Percentiles rank a stretch among this genome's conserved stretches.
Conservation (phyloP, 73 alveolate genomes). For the Tetrahymena elliotti region DNA sequence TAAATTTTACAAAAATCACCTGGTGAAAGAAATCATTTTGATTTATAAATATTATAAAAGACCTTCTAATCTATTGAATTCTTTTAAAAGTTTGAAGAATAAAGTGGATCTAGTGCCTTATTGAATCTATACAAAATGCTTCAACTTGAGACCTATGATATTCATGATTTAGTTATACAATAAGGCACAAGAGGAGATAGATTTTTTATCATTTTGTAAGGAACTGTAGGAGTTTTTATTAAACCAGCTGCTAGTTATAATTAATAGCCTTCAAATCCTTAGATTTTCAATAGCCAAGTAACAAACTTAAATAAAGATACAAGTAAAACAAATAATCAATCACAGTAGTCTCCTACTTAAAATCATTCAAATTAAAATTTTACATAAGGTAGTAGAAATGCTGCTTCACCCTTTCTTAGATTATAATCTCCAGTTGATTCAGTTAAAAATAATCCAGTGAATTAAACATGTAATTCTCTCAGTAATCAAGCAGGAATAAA, state of each 20-base stretch:
- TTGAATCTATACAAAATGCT: background rate
- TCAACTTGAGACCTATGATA: background rate
- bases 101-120: background rate
- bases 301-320: background rate
- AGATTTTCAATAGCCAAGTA: background rate
- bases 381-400: background rate
- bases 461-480: background rate
- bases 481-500: background rate
- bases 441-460: background rate
- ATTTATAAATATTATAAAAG: background rate
- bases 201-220: background rate
- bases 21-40: background rate
- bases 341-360: background rate
- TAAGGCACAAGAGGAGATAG: background rate
- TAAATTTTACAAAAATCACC: background rate
- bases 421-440: background rate
- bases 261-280: background rate
- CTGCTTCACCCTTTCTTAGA: background rate
- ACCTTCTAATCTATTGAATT: background rate
- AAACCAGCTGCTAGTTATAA: background rate
- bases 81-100: background rate
- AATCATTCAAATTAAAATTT: background rate
- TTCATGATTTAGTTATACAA: background rate
- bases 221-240: background rate
- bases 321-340: background rate